Base-by-base conservation (phyloP, 2,329 filamentous ascomycete species). In the Microdochium bolleyi region DNA sequence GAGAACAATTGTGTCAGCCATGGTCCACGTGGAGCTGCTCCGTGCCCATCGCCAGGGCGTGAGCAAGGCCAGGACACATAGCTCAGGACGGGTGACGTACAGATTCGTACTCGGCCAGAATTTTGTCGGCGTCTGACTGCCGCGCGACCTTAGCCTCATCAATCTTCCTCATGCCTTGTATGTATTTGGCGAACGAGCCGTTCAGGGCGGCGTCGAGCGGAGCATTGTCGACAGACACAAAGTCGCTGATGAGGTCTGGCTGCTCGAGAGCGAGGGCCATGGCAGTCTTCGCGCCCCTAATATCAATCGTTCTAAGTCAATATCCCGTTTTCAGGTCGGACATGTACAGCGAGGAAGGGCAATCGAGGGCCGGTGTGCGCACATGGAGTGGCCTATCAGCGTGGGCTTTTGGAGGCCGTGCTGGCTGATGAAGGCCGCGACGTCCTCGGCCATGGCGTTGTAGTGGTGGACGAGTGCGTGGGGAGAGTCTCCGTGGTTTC, bases 381-480 rank as follows among this genome's bases (percentile, higher is more conserved):
- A 88, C 92, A 97, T 97, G 1, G 90, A 96, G 71, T 97, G 94
- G 0, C 92, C 92, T 62, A 97, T 94, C 25, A 97, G 72, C 0
- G 88, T 90, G 2, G 85, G 77, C 25, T 87, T 74, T 48, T 78
- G 73, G n/a, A 96, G 72, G 3, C 76, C 73, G 67, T 95, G 86
- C 52, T 87, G 73, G 4, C 76, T 61, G 53, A 97, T 85, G 67
- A 97, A 97, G 48, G 79, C 75, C 52, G 85, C 82, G 11, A 96
- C 84, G 62, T 97, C 92, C 58, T 85, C 80, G 3, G 92, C 89
- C 80, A 97, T 91, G 48, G 83, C 78, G 1, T 71, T 68, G 68
- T 97, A 97, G 71, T 92, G 86, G 68, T 97, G 94, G 1, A 75
- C 75, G 1, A 76, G 72, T 51, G 83, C 69, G 69, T 96, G 92